These are phyloP conservation scores for Geotrichum ghanense DNA, from an alignment of 805 yeast genomes.

Conservation along the genomic window DNA sequence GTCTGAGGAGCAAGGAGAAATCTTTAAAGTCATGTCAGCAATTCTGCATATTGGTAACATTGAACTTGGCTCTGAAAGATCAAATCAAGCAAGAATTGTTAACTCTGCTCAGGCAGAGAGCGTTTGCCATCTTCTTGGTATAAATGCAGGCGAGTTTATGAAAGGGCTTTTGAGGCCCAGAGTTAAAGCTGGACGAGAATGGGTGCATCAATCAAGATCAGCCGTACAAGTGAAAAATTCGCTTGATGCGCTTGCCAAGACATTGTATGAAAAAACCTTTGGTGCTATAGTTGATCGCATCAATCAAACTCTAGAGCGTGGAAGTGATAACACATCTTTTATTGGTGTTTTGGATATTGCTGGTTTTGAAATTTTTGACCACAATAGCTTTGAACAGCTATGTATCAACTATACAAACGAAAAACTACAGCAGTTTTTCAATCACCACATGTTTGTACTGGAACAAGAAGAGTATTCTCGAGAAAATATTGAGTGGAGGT, in stretches of 20 bases:
- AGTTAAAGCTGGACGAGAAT: slow-evolving; percentile 85
- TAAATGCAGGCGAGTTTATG: slow-evolving; percentile 40
- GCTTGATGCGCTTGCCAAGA: slow-evolving; percentile 79
- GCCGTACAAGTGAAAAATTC: slow-evolving; percentile 71
- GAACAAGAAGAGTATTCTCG: slow-evolving; percentile 95
- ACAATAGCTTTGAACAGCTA: slow-evolving; percentile 90
- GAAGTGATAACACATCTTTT: slow-evolving; percentile 27
- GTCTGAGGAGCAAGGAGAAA: slow-evolving; percentile 38
- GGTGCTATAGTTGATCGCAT: slow-evolving; percentile 64
- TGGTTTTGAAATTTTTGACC: slow-evolving; percentile 94
- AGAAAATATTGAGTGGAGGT: slow-evolving; percentile 90
- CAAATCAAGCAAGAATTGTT: slow-evolving; percentile 63
- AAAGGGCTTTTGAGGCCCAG: slow-evolving; percentile 62
- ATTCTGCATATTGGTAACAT: slow-evolving; percentile 82
- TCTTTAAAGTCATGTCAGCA: slow-evolving; percentile 59
- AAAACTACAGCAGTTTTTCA: slow-evolving; percentile 92
- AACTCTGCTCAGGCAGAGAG: slow-evolving; percentile 39
- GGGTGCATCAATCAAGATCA: slow-evolving; percentile 66
- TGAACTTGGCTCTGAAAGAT: slow-evolving; percentile 48
- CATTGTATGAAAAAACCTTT: slow-evolving; percentile 76
- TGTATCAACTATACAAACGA: slow-evolving; percentile 92
- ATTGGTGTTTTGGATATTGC: slow-evolving; percentile 96
- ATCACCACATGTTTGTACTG: slow-evolving; percentile 88
- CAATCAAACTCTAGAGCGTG: slow-evolving; percentile 49
- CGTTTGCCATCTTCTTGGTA: slow-evolving; percentile 55